Evolutionary conservation across 1,139 yeast genomes (phyloP).

Genomic region (Geotrichum candidum): DNA sequence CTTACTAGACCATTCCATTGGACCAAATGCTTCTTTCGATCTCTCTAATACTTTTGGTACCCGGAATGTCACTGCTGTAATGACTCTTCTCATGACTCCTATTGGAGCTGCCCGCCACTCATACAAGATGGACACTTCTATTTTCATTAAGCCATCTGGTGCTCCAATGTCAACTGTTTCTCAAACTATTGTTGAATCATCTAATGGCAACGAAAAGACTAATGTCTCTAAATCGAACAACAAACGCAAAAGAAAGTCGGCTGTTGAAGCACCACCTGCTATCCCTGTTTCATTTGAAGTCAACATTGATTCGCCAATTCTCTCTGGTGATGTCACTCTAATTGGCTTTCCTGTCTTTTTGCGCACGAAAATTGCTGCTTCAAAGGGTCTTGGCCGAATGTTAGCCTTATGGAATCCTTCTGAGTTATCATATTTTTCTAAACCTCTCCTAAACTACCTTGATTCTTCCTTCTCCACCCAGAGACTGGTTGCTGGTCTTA

Average conservation of each 20-base stretch:
- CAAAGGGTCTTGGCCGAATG: conserved; percentile 69
- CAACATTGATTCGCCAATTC: conserved; percentile 89
- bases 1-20: conserved; percentile 37
- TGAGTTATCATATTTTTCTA: conserved; percentile 19
- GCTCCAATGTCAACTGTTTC: conserved; percentile 36
- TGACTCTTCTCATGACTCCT: conserved; percentile 76
- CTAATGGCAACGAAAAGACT: conserved; percentile 24
- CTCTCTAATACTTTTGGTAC: conserved; percentile 10
- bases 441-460: conserved; percentile 41
- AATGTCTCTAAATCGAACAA: conserved; percentile 22
- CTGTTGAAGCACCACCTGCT: conserved; percentile 15
- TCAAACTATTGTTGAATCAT: conserved; percentile 8
- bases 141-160: conserved; percentile 79
- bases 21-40: conserved; percentile 16
- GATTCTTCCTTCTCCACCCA: conserved; percentile 73
- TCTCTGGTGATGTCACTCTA: conserved; percentile 83
- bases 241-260: conserved; percentile 21
- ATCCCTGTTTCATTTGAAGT: conserved; percentile 34
- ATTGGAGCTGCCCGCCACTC: conserved; percentile 88
- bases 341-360: conserved; percentile 72
- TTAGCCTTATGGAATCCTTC: conserved; percentile 49
- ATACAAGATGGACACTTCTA: conserved; percentile 71
- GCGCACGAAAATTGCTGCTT: conserved; percentile 69
- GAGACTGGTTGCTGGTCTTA: conserved; percentile 60
- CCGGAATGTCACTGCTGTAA: conserved; percentile 36